Conservation (phyloP, 257 asterid species). For the Ligustrum vulgare region DNA sequence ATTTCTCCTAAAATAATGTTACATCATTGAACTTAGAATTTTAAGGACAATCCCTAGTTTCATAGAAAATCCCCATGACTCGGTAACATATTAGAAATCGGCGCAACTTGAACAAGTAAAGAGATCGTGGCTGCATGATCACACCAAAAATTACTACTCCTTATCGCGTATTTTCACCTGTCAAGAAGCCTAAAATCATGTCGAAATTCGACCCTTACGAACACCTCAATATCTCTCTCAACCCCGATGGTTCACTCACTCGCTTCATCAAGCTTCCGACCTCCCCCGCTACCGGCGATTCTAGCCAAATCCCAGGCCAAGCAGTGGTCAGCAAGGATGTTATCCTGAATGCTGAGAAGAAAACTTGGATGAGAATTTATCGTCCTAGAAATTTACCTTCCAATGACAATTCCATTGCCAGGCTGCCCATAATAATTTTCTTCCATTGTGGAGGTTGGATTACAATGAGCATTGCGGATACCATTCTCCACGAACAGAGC, state of each 20-base stretch:
- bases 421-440: constrained; percentile 71
- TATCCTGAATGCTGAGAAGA: constrained; percentile 47
- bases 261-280: constrained; percentile 65
- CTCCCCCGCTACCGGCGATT: constrained; percentile 59
- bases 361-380: constrained; percentile 75
- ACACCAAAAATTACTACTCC: neutral
- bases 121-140: neutral
- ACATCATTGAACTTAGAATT: constrained; percentile 16
- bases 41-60: constrained; percentile 22
- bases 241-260: constrained; percentile 68
- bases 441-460: constrained; percentile 80
- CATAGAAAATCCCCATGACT: neutral
- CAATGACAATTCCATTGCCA: constrained; percentile 46
- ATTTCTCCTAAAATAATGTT: neutral
- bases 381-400: constrained; percentile 62
- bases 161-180: neutral
- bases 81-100: neutral
- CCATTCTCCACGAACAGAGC: constrained; percentile 50
- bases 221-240: constrained; percentile 50
- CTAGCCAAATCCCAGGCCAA: constrained; percentile 27
- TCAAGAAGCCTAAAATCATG: constrained; percentile 26
- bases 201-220: constrained; percentile 81
- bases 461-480: constrained; percentile 37
- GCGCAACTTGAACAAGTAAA: neutral
- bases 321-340: constrained; percentile 78